Base-by-base conservation (phyloP, 1,284 basidiomycete species). In the Rhodotorula glutinis region DNA sequence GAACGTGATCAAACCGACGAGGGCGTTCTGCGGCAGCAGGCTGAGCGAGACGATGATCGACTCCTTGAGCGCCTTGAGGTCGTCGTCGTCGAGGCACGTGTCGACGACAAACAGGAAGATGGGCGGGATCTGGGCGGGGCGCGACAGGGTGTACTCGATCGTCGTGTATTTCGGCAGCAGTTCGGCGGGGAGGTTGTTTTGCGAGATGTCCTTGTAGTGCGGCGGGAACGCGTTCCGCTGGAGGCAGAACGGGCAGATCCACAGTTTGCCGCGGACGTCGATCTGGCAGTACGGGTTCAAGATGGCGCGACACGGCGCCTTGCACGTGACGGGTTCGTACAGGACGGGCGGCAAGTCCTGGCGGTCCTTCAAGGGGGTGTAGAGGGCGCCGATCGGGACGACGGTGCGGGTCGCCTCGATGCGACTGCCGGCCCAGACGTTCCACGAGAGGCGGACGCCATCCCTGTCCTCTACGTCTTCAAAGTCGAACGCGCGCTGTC, bases 161-260 rank as follows among this genome's bases (percentile, higher is more conserved):
- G 95, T 98, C 55, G 95, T 98, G 84, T 98, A 98, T 82, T 97
- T 96, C 77, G 95, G 94, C 53, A 97, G 80, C 38, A 98, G 85
- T 80, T 98, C 95, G 27, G 93, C 90, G 54, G 95, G 95, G 30
- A 98, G 85, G 80, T 98, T 98, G 72, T 91, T 95, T 81, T 90
- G 91, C 67, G 92, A 93, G 75, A 98, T 96, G 80, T 98, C 95
- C 82, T 97, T 96, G 85, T 98, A 98, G 80, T 98, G 95, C 0
- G 93, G 92, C 13, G 95, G 95, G 82, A 98, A 98, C 3, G 94
- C 88, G 79, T 98, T 98, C 70, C 95, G 88, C 62, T 91, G 89
- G 65, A 98, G 83, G 81, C 95, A 98, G 83, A 98, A 98, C 4
- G 95, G 95, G 78, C 95, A 98, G 76, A 98, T 98, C 95, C 95